These are phyloP conservation scores for Avena sativa DNA, from an alignment of 176 grass and related monocot species.

Conservation along the genomic window DNA sequence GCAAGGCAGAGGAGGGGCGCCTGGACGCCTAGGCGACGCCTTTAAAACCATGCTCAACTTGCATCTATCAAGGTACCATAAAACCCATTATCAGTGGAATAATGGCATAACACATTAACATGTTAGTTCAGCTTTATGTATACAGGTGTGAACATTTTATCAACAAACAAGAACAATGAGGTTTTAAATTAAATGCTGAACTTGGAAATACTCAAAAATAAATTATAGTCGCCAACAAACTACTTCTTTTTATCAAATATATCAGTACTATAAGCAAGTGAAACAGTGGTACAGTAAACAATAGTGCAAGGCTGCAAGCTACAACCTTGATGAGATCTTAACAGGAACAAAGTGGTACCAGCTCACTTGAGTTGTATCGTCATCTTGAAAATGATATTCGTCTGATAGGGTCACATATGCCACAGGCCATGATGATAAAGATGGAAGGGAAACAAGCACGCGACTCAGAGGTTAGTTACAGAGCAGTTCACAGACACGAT, in stretches of 20 bases:
- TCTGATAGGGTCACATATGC: slow-evolving; percentile 5
- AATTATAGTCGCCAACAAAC: background rate
- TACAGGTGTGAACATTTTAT: background rate
- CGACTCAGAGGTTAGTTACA: background rate
- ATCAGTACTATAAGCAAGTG: background rate
- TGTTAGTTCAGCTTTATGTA: background rate
- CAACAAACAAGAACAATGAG: background rate
- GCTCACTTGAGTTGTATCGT: slow-evolving; percentile 18
- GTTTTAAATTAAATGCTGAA: background rate
- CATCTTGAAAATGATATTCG: background rate
- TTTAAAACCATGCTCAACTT: too few species aligned
- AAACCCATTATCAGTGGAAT: slow-evolving; percentile 20
- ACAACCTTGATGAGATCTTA: slow-evolving; percentile 21
- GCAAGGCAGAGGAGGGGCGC: too few species aligned
- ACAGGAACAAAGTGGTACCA: slow-evolving; percentile 17
- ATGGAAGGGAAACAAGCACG: background rate
- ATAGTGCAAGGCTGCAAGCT: background rate
- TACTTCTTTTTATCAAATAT: slow-evolving; percentile 6
- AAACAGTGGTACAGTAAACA: background rate
- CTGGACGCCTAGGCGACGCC: too few species aligned
- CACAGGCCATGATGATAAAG: background rate
- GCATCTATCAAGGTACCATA: background rate
- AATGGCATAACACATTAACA: background rate
- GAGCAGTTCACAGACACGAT: background rate
- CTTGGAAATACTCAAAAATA: slow-evolving; percentile 20